A percentile compares a stretch with the other conserved stretches of the same genome.
These are phyloP conservation scores for Penicillium cosmopolitanum DNA, from an alignment of 495 filamentous ascomycete species.

Conservation along the genomic window DNA sequence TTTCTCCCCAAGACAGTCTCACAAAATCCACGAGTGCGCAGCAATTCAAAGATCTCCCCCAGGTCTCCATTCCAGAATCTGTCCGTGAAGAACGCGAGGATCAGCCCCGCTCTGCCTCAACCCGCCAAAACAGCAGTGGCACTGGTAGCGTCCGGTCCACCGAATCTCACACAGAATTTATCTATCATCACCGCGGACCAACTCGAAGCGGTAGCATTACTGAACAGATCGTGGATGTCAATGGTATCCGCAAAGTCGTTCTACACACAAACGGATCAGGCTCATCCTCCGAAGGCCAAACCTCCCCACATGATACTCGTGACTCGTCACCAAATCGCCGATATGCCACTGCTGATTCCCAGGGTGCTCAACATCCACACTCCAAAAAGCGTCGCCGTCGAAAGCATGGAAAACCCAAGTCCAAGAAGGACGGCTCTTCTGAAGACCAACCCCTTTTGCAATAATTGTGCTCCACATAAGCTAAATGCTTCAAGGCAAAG, in stretches of 20 bases:
- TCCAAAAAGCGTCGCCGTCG: conserved; percentile 38
- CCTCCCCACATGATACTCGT: conserved; percentile 12
- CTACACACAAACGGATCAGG: conserved; percentile 70
- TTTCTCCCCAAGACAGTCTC: conserved; percentile 21
- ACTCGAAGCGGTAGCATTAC: conserved; percentile 87
- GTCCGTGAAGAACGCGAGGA: conserved; percentile 45
- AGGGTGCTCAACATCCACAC: conserved; percentile 9
- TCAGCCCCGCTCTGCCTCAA: conserved; percentile 17
- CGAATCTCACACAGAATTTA: conserved; percentile 33
- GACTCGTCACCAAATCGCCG: conserved; percentile 20
- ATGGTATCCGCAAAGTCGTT: conserved; percentile 83
- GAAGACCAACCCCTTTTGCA: conserved; percentile 31
- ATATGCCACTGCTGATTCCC: conserved; percentile 12
- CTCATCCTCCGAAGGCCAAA: conserved; percentile 37
- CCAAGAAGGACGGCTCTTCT: conserved; percentile 16
- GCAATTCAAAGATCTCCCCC: conserved; percentile 32
- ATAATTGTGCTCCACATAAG: not conserved
- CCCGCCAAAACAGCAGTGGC: conserved; percentile 27
- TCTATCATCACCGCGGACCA: conserved; percentile 50
- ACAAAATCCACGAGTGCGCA: conserved; percentile 31
- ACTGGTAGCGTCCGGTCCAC: conserved; percentile 46
- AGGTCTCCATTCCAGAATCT: conserved; percentile 41
- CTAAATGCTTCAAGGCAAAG: not conserved
- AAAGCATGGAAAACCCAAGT: conserved; percentile 25
- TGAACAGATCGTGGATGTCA: conserved; percentile 80